Evolutionary conservation across 495 filamentous ascomycete genomes (phyloP).

Genomic region (Podospora pseudopauciseta): DNA sequence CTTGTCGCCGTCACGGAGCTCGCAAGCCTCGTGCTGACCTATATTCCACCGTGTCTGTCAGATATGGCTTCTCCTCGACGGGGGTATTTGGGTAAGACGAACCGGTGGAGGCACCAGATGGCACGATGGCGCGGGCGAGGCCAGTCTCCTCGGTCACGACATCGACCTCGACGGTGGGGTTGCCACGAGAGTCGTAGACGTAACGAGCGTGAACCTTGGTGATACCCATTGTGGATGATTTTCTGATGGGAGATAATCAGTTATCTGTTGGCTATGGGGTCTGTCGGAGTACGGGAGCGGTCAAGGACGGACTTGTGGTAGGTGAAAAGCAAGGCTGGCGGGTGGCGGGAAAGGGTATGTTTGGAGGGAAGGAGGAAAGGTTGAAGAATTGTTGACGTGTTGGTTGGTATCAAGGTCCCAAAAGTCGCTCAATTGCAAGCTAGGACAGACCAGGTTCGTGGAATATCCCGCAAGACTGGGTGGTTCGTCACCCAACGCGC

Average conservation of each 20-base stretch:
- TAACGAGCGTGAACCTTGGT: slow-evolving; percentile 97
- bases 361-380: slow-evolving; percentile 5
- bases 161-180: slow-evolving; percentile 90
- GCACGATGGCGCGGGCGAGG: slow-evolving; percentile 97
- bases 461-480: slow-evolving; percentile 26
- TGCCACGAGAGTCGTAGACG: slow-evolving; percentile 99
- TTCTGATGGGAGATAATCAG: slow-evolving; percentile 8
- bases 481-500: slow-evolving; percentile 11
- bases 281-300: slow-evolving; percentile 9
- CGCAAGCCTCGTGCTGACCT: slow-evolving; percentile 97
- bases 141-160: slow-evolving; percentile 89
- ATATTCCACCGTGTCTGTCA: slow-evolving; percentile 24
- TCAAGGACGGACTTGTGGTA: slow-evolving; percentile 3
- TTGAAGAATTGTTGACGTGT: slow-evolving; percentile 4
- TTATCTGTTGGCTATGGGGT: background rate
- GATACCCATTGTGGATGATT: slow-evolving; percentile 72
- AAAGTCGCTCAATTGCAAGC: slow-evolving; percentile 30
- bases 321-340: background rate
- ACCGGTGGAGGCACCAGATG: slow-evolving; percentile 97
- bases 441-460: slow-evolving; percentile 7
- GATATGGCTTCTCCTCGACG: background rate
- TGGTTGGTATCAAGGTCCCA: background rate
- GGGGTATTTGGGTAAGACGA: slow-evolving; percentile 33
- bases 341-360: background rate
- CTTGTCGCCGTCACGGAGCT: slow-evolving; percentile 99